These are phyloP conservation scores for Penicillium egyptiacum DNA, from an alignment of 495 filamentous ascomycete genomes.

Conservation along the genomic window DNA sequence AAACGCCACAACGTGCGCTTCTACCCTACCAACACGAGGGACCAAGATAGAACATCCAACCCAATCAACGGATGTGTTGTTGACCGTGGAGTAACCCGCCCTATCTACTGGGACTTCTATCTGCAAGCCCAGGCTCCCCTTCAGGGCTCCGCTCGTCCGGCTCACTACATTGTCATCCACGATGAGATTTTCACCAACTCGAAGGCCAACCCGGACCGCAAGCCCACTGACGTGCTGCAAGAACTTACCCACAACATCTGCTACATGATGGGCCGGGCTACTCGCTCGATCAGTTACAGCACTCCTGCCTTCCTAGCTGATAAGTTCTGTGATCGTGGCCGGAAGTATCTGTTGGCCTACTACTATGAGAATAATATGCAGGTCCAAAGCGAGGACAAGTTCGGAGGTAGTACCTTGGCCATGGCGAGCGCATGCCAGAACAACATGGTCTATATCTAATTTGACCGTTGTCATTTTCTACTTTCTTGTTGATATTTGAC, in stretches of 20 bases:
- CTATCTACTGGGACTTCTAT: slow-evolving; percentile 73
- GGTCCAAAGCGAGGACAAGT: background rate
- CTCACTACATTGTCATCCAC: slow-evolving; percentile 69
- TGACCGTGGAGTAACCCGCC: slow-evolving; percentile 76
- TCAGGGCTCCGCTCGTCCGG: slow-evolving; percentile 75
- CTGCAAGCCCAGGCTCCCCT: slow-evolving; percentile 75
- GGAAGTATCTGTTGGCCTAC: slow-evolving; percentile 54
- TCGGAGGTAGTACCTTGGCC: background rate
- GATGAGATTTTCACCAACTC: slow-evolving; percentile 62
- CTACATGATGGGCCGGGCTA: slow-evolving; percentile 74
- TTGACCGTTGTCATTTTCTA: background rate
- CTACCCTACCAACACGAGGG: slow-evolving; percentile 59
- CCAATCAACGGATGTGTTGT: slow-evolving; percentile 70
- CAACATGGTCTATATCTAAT: slow-evolving; percentile 13
- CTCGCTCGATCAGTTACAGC: slow-evolving; percentile 69
- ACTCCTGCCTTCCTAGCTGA: slow-evolving; percentile 77
- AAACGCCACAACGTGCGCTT: slow-evolving; percentile 93
- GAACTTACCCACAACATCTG: slow-evolving; percentile 69
- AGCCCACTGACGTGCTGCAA: slow-evolving; percentile 55
- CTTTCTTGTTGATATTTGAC: background rate
- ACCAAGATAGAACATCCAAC: slow-evolving; percentile 55
- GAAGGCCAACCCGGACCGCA: slow-evolving; percentile 26
- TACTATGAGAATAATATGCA: background rate
- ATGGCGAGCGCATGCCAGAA: background rate
- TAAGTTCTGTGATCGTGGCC: slow-evolving; percentile 66